Conservation (phyloP, 352 stramenopile species). For the Pilasporangium apinafurcum region DNA sequence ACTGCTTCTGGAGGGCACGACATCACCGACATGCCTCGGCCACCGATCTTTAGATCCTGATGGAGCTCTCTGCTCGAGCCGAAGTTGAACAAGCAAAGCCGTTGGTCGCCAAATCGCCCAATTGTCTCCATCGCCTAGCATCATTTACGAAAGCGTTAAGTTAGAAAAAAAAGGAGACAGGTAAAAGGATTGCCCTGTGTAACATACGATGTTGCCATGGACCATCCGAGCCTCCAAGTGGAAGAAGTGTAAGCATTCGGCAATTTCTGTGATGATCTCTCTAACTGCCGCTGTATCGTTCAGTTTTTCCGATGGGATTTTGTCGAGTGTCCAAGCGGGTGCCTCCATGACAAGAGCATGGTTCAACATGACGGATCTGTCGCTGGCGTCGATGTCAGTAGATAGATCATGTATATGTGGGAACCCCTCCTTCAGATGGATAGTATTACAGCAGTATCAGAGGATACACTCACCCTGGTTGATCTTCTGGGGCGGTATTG, state of each 20-base stretch:
- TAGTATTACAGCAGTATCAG: neutral
- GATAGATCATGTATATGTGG: slow-evolving; percentile 1
- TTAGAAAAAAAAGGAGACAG: neutral
- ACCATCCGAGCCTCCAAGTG: slow-evolving; percentile 39
- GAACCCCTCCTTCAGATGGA: slow-evolving; percentile 2
- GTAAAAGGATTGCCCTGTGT: neutral
- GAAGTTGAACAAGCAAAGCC: slow-evolving; percentile 37
- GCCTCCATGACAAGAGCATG: slow-evolving; percentile 49
- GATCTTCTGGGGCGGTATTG: slow-evolving; percentile 31
- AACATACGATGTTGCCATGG: slow-evolving; percentile 62
- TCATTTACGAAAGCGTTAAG: neutral
- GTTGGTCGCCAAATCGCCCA: slow-evolving; percentile 33
- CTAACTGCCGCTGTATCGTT: slow-evolving; percentile 19
- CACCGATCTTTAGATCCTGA: slow-evolving; percentile 15
- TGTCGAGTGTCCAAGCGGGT: slow-evolving; percentile 42
- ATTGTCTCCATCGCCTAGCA: slow-evolving; percentile 29
- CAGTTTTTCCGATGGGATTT: slow-evolving; percentile 21
- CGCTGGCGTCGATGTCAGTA: slow-evolving; percentile 23
- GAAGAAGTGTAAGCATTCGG: slow-evolving; percentile 51
- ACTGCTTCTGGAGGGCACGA: slow-evolving; percentile 50
- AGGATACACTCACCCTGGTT: slow-evolving; percentile 28
- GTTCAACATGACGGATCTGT: slow-evolving; percentile 38
- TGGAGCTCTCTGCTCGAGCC: slow-evolving; percentile 32
- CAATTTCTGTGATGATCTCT: slow-evolving; percentile 30
- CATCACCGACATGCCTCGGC: slow-evolving; percentile 12